Evolutionary conservation across 2,329 filamentous ascomycete species (phyloP).

Genomic region (Drechslerella coelobrocha): DNA sequence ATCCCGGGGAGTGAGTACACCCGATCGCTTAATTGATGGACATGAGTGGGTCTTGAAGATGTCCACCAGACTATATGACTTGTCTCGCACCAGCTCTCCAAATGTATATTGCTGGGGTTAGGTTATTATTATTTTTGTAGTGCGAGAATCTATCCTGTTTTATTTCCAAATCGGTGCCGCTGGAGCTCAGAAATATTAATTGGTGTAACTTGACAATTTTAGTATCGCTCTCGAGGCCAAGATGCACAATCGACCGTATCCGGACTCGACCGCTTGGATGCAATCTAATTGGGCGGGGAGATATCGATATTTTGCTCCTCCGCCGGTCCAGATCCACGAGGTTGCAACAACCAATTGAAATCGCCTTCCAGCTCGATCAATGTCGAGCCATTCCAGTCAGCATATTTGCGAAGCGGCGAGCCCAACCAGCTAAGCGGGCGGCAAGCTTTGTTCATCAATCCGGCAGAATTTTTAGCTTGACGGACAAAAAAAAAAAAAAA

Average conservation of each 20-base stretch:
- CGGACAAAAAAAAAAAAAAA: not conserved
- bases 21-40: constrained; percentile 1
- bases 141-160: not conserved
- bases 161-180: not conserved
- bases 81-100: not conserved
- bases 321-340: not conserved
- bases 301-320: not conserved
- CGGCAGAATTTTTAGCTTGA: not conserved
- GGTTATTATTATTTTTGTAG: too few species aligned
- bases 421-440: constrained; percentile 12
- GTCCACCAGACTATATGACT: not conserved
- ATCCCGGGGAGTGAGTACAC: not conserved
- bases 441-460: constrained; percentile 32
- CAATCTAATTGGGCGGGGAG: not conserved
- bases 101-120: not conserved
- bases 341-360: not conserved
- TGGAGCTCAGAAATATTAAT: not conserved
- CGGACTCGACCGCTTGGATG: not conserved
- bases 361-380: not conserved
- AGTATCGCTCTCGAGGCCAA: not conserved
- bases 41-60: not conserved
- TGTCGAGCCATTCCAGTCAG: not conserved
- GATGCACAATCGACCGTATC: not conserved
- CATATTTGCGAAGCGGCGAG: not conserved
- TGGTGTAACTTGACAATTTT: not conserved